A percentile compares a stretch with the other conserved stretches of the same genome.
Conservation (phyloP, 2,329 filamentous ascomycete genomes). For the Colletotrichum sp. region DNA sequence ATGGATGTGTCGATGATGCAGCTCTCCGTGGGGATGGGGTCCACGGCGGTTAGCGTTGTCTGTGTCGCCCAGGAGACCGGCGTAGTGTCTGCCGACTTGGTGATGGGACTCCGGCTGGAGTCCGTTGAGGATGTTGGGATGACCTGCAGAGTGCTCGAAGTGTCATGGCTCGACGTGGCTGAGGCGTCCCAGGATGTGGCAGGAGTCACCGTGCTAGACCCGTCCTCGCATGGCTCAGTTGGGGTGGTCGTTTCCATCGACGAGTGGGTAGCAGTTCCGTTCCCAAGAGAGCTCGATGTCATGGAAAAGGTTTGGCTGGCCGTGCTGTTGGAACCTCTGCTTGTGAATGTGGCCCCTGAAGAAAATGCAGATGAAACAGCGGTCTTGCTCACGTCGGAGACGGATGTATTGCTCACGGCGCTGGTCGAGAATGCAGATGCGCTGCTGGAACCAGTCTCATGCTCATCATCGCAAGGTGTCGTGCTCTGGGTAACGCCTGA, state of each 20-base stretch:
- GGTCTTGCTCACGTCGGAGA: not conserved
- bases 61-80: not conserved
- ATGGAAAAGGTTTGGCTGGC: not conserved
- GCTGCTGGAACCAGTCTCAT: not conserved
- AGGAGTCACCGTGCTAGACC: not conserved
- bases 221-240: not conserved
- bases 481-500: not conserved
- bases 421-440: not conserved
- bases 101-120: not conserved
- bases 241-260: not conserved
- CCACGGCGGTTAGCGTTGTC: slow-evolving; percentile 7
- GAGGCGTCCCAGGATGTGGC: not conserved
- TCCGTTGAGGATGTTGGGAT: not conserved
- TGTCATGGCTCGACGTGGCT: not conserved
- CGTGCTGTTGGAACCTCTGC: not conserved
- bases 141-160: not conserved
- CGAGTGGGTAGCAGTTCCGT: not conserved
- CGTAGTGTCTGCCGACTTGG: not conserved
- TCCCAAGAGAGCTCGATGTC: not conserved
- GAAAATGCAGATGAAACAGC: not conserved
- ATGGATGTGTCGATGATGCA: slow-evolving; percentile 38
- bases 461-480: not conserved
- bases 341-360: not conserved
- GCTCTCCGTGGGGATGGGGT: not conserved
- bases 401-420: not conserved